Base-by-base conservation (phyloP, 495 filamentous ascomycete species). In the Staphylotrichum tortipilum region DNA sequence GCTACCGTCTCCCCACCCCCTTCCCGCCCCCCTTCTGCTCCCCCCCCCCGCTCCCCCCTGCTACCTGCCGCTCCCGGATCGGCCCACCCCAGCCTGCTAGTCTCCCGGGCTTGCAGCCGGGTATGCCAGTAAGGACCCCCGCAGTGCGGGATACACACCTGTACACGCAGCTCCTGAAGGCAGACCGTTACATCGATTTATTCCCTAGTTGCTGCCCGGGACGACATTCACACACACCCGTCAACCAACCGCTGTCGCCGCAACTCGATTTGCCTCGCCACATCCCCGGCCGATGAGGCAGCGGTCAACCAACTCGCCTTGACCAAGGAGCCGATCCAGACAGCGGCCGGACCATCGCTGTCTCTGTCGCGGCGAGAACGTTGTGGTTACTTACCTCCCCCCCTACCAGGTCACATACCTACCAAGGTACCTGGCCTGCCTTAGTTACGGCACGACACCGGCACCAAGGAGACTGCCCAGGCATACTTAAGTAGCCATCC, bases 121-220 rank as follows among this genome's bases (percentile, higher is more conserved):
- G 18, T 18, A 43, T 8, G 19, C 7, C 29, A 28, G 11, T 15
- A 50, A 36, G 47, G 42, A 42, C 38, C 29, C 28, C 38, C 30
- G 29, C 21, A 35, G 38, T 14, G 21, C 37, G 47, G 44, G 47
- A 43, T 50, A 50, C 47, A 33, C 30, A 10, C 3, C 29, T 35
- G 38, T 50, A 50, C 47, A n/a, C 23, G 42, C 29, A 17, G 30
- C 29, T 19, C 22, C 26, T 11, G 29, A 21, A 22, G 8, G 28
- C 35, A 38, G 7, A 50, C 17, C 47, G 38, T 43, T 50, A 18
- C 47, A 50, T n/a, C n/a, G n/a, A n/a, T n/a, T n/a, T n/a, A n/a
- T 50, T 42, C 22, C 30, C 30, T 36, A 48, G 11, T 33, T 38
- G 10, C 26, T 50, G 26, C 26, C 26, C 38, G 33, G 38, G 21